Evolutionary conservation across 1,284 basidiomycete genomes (phyloP).

Genomic region (Xerocomus amazonicus): DNA sequence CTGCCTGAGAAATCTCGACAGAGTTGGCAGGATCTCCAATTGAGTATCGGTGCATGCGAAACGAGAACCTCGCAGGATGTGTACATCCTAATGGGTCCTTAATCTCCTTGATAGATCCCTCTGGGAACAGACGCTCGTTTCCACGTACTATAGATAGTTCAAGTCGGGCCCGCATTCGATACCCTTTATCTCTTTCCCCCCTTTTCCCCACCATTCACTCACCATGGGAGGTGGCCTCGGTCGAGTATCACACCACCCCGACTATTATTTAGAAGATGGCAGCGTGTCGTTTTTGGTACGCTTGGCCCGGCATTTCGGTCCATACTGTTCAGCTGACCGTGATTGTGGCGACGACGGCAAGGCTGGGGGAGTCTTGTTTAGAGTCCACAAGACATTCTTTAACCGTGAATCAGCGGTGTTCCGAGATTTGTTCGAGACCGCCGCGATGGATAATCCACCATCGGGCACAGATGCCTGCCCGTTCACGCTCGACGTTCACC

Average conservation of each 20-base stretch:
- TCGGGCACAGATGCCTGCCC: conserved; percentile 41
- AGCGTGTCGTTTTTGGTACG: conserved; percentile 22
- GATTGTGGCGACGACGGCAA: conserved; percentile 18
- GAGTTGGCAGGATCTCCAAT: neutral
- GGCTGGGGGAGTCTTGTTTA: conserved; percentile 49
- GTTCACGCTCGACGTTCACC: conserved; percentile 47
- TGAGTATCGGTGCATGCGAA: conserved; percentile 3
- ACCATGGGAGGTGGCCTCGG: conserved; percentile 17
- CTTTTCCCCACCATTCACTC: neutral
- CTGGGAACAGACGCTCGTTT: conserved; percentile 15
- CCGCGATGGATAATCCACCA: conserved; percentile 31
- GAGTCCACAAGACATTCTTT: conserved; percentile 63
- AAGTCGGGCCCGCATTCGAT: neutral
- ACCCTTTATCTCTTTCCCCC: neutral
- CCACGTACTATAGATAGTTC: conserved; percentile 22
- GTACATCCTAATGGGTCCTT: neutral
- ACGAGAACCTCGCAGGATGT: conserved; percentile 10
- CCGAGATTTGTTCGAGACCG: conserved; percentile 40
- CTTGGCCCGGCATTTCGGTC: neutral
- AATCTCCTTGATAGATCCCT: conserved; percentile 15
- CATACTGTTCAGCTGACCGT: conserved; percentile 9
- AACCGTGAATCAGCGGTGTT: conserved; percentile 59
- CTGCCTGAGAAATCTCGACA: too few relatives aligned
- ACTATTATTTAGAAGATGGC: conserved; percentile 21
- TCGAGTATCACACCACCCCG: neutral